Evolutionary conservation across 2,329 filamentous ascomycete species (phyloP).

Genomic region (Scedosporium aurantiacum): DNA sequence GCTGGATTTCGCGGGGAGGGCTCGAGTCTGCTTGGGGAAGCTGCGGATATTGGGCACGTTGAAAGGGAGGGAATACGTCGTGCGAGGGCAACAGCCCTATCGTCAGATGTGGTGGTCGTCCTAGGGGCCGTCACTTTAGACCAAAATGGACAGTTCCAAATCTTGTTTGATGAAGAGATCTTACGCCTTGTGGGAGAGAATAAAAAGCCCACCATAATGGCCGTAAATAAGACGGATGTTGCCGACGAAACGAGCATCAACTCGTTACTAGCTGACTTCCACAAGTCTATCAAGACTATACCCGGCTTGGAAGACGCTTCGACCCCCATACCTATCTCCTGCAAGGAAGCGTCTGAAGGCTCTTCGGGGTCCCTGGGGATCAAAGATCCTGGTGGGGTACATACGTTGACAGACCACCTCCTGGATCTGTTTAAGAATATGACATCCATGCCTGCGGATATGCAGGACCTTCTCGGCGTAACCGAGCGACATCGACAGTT

Average conservation of each 20-base stretch:
- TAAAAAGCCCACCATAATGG: slow-evolving; percentile 36
- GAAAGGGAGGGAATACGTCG: slow-evolving; percentile 86
- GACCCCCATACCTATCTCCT: slow-evolving; percentile 51
- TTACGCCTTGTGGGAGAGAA: slow-evolving; percentile 39
- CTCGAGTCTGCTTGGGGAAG: slow-evolving; percentile 8
- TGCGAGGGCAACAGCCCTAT: slow-evolving; percentile 67
- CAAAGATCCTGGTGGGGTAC: slow-evolving; percentile 52
- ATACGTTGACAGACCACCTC: slow-evolving; percentile 56
- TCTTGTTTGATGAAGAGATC: slow-evolving; percentile 44
- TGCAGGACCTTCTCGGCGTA: slow-evolving; percentile 78
- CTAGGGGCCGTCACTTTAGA: slow-evolving; percentile 60
- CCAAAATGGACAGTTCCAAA: slow-evolving; percentile 24
- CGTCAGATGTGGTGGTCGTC: slow-evolving; percentile 77
- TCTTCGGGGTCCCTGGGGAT: slow-evolving; percentile 9
- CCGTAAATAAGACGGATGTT: slow-evolving; percentile 53
- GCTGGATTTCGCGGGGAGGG: slow-evolving; percentile 63
- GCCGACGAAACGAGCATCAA: slow-evolving; percentile 24
- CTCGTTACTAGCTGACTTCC: slow-evolving; percentile 29
- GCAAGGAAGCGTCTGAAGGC: slow-evolving; percentile 43
- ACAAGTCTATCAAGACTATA: slow-evolving; percentile 4
- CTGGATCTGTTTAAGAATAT: slow-evolving; percentile 57
- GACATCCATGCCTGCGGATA: slow-evolving; percentile 58
- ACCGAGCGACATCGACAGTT: slow-evolving; percentile 82
- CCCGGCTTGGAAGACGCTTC: background rate
- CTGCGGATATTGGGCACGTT: slow-evolving; percentile 50